A percentile compares a stretch with the other conserved stretches of the same genome.
phyloP scores from a whole-genome alignment of 1,139 yeast genomes.

The Yamadazyma aaseri region DNA sequence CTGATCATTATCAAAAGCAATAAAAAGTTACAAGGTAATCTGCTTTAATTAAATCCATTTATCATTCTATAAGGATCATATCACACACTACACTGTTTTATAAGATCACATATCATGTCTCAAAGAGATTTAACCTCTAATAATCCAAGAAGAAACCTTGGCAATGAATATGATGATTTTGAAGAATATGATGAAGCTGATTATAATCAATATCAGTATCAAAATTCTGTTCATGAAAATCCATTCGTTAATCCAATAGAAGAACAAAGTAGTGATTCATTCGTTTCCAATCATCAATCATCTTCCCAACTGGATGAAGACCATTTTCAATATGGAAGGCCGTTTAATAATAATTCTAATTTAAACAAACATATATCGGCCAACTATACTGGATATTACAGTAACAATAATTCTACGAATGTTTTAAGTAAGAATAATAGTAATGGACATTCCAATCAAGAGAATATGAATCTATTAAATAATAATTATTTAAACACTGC shows the following conservation, averaged over 20 bases:
- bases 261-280: slow-evolving; percentile 24
- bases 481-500: slow-evolving; percentile 11
- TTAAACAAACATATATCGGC: slow-evolving; percentile 14
- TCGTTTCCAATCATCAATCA: slow-evolving; percentile 24
- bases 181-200: slow-evolving; percentile 18
- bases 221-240: slow-evolving; percentile 18
- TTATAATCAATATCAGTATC: slow-evolving; percentile 8
- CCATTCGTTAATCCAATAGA: slow-evolving; percentile 29
- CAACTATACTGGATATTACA: slow-evolving; percentile 45
- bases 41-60: too few relatives aligned
- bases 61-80: neutral
- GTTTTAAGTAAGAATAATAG: slow-evolving; percentile 25
- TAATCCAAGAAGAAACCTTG: slow-evolving; percentile 11
- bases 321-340: slow-evolving; percentile 34
- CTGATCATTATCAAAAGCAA: too few relatives aligned
- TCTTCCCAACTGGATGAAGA: slow-evolving; percentile 24
- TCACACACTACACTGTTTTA: neutral
- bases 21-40: too few relatives aligned
- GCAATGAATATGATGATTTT: slow-evolving; percentile 6
- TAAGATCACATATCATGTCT: slow-evolving; percentile 20
- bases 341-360: slow-evolving; percentile 21
- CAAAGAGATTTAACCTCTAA: slow-evolving; percentile 36
- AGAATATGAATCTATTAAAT: slow-evolving; percentile 15
- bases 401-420: slow-evolving; percentile 42
- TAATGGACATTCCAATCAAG: slow-evolving; percentile 14